phyloP scores from a whole-genome alignment of 2,329 filamentous ascomycete genomes.

The Alternaria triticimaculans region DNA sequence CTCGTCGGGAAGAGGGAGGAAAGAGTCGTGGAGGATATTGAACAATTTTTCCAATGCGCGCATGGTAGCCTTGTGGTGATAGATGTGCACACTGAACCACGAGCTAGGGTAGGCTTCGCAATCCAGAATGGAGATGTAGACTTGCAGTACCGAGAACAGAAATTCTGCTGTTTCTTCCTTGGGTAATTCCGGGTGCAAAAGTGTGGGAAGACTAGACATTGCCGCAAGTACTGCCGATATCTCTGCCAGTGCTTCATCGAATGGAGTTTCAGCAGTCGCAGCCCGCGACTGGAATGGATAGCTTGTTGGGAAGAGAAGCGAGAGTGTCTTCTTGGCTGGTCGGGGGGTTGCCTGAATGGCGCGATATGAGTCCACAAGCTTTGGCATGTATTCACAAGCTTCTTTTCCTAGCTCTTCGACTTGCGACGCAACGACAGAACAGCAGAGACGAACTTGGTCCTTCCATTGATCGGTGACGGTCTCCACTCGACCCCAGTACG shows the following conservation, averaged over 20 bases:
- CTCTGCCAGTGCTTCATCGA: conserved; percentile 89
- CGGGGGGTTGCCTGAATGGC: conserved; percentile 73
- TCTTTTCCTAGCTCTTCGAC: conserved; percentile 78
- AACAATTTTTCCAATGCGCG: conserved; percentile 83
- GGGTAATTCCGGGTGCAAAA: conserved; percentile 76
- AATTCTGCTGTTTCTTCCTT: conserved; percentile 77
- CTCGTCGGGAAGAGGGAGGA: conserved; percentile 87
- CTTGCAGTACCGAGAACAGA: conserved; percentile 78
- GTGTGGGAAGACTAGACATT: conserved; percentile 74
- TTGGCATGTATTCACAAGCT: conserved; percentile 87
- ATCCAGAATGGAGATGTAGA: conserved; percentile 86
- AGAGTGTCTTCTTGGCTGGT: conserved; percentile 67
- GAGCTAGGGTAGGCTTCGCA: conserved; percentile 87
- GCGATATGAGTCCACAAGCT: conserved; percentile 88
- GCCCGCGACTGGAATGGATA: conserved; percentile 86
- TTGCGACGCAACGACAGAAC: conserved; percentile 88
- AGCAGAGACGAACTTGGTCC: conserved; percentile 91
- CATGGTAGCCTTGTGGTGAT: conserved; percentile 90
- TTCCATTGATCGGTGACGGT: conserved; percentile 84
- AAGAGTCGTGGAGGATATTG: conserved; percentile 78
- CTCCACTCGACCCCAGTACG: conserved; percentile 84
- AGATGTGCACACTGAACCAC: conserved; percentile 94
- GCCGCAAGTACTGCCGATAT: conserved; percentile 86
- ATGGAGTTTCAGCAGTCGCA: conserved; percentile 66
- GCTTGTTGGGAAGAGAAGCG: conserved; percentile 84